A percentile compares a stretch with the other conserved stretches of the same genome.
These are phyloP conservation scores for Cystobasidium tubakii DNA, from an alignment of 768 basidiomycete species.

Conservation along the genomic window DNA sequence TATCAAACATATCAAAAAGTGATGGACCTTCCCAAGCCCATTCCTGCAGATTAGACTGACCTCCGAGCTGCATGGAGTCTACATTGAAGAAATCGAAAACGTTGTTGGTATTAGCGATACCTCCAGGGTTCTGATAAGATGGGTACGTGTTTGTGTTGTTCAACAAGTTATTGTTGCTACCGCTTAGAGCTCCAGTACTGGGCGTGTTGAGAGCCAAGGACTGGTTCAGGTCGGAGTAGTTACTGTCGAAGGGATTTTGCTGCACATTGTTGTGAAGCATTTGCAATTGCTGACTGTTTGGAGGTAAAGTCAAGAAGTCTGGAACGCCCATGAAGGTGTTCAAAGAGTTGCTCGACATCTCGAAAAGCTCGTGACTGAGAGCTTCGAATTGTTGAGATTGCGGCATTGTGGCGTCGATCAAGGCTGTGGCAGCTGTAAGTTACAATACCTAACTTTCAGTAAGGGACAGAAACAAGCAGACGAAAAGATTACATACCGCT, in stretches of 20 bases:
- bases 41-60: slow-evolving; percentile 10
- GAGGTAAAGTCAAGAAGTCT: slow-evolving; percentile 4
- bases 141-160: neutral
- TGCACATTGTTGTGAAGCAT: neutral
- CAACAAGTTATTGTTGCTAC: neutral
- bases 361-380: slow-evolving; percentile 20
- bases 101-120: neutral
- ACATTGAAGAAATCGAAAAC: slow-evolving; percentile 30
- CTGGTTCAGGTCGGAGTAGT: neutral
- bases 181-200: neutral
- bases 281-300: neutral
- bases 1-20: slow-evolving; percentile 20
- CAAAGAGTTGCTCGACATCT: neutral
- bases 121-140: neutral
- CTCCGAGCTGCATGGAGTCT: neutral
- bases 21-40: slow-evolving; percentile 16
- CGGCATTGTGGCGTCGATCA: slow-evolving; percentile 6
- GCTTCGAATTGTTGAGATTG: slow-evolving; percentile 18
- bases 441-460: no score
- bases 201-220: neutral
- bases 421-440: neutral
- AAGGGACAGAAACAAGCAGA: no score
- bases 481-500: neutral
- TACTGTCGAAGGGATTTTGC: neutral
- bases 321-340: neutral